phyloP scores from a whole-genome alignment of 805 yeast species.

The Starmera amethionina region DNA sequence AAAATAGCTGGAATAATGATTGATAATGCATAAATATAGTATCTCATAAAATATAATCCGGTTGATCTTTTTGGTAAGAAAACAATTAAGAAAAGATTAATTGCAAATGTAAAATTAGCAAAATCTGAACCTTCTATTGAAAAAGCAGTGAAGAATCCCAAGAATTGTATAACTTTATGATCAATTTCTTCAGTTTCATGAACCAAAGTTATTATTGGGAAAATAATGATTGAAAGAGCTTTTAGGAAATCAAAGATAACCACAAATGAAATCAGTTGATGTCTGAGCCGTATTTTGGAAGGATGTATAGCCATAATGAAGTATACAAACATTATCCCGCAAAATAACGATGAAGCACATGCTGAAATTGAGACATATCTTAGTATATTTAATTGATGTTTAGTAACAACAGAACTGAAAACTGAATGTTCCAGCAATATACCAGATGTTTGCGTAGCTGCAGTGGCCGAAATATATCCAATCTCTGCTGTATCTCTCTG shows the following conservation, averaged over 20 bases:
- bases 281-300: constrained; percentile 52
- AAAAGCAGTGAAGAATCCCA: constrained; percentile 72
- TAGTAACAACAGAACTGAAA: not conserved
- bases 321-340: constrained; percentile 55
- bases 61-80: constrained; percentile 58
- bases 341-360: constrained; percentile 36
- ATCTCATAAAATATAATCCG: constrained; percentile 55
- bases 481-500: too few relatives aligned
- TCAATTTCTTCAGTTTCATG: constrained; percentile 34
- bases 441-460: not conserved
- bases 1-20: constrained; percentile 53
- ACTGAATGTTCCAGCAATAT: not conserved
- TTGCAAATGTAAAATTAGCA: constrained; percentile 72
- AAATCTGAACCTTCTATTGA: constrained; percentile 82
- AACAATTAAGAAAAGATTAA: constrained; percentile 69
- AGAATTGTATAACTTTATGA: constrained; percentile 8
- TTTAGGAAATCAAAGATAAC: constrained; percentile 69
- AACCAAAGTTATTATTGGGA: constrained; percentile 49
- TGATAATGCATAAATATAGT: constrained; percentile 46
- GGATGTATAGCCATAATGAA: constrained; percentile 55
- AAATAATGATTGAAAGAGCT: constrained; percentile 56
- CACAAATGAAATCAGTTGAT: constrained; percentile 57
- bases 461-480: not conserved
- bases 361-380: constrained; percentile 35
- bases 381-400: constrained; percentile 3